Base-by-base conservation (phyloP, 306 rosid genomes). In the Canavalia gladiata region DNA sequence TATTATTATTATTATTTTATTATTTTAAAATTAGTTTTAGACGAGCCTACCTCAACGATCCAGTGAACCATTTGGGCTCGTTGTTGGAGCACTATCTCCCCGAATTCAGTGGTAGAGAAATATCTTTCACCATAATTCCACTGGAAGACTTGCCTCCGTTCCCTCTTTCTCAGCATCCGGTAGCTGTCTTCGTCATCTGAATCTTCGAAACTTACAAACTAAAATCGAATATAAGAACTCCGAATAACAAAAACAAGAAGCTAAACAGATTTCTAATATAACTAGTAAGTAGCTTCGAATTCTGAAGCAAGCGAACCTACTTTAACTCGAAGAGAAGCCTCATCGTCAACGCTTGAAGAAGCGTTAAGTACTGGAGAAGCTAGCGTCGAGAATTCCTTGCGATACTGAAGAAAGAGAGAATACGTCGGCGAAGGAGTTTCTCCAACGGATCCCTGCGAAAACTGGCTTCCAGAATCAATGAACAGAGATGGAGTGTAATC, bases 11-110 rank as follows among this genome's bases (percentile, higher is more conserved):
- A 18, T 18, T 18, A 18, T 18, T 18, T n/a, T n/a, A 18, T 18
- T 18, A 18, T 18, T 7, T 29, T 54, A 46, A 4, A 39, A 51
- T 67, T 39, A 41, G 49, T 12, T 71, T 13, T 34, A 47, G 68
- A 89, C 73, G 82, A 49, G 92, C 91, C 87, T 88, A 95, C 99
- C 92, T 91, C 93, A 86, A 90, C 68, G 28, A 95, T 93, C 99
- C 99, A 95, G 50, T 86, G 91, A 82, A 91, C 77, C 92, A 91
- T 93, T 39, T 81, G 79, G 31, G 83, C 3, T 84, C 99, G 91
- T 85, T 87, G 90, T 65, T 88, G 91, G 75, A 89, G 89, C 70
- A 93, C 87, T 6, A 89, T 88, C 57, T 86, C 81, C 49, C 94
- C 91, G 65, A 79, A 78, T 35, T 91, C 86, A 66, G 91, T 80